Evolutionary conservation across 2,329 filamentous ascomycete species (phyloP), one percentile per base, ranked within the genome.

Genomic region (Xylariaceae sp.): DNA sequence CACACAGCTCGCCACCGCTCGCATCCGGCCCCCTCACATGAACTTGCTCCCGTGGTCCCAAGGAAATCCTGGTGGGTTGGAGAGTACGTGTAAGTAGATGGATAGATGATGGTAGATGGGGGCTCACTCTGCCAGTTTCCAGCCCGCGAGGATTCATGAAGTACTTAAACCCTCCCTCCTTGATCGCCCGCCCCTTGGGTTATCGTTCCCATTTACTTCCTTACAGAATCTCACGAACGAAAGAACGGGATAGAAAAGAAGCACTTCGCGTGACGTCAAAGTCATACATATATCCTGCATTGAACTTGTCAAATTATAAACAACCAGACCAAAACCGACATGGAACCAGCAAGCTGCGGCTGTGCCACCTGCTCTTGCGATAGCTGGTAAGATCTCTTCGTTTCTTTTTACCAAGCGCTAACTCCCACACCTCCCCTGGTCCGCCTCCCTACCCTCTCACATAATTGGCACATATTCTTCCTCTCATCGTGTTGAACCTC

Each of bases 321-420:
- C 54, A 23, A 48, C 23, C 40, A 20, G n/a, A 37, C 47, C 44
- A 43, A 32, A 21, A 56, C 40, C 61, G 59, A 51, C 58, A 66
- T 66, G 64, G 60, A 59, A 47, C 64, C 64, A 45, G 64, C 64
- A 40, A 60, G 29, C 53, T 67, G 65, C 59, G 65, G 65, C 56
- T 67, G 65, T 57, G 55, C 61, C 46, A 60, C 65, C 29, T 67
- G 65, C 63, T 58, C 65, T 61, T 67, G 65, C 60, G 52, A 50
- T 29, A 54, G 63, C 59, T 67, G 65, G 64, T 67, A 59, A 63
- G 64, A 20, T 2, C 29, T 21, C 40, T n/a, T 3, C 12, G 3
- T 40, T 40, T 21, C 44, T 26, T 16, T 7, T 37, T 18, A 26
- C 37, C n/a, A 4, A 10, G 48, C 10, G 20, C 7, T 41, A 20